Percentiles rank a stretch among this genome's conserved stretches.
Conservation (phyloP, 202 grass and related monocot genomes). For the Saccharum hybrid region DNA sequence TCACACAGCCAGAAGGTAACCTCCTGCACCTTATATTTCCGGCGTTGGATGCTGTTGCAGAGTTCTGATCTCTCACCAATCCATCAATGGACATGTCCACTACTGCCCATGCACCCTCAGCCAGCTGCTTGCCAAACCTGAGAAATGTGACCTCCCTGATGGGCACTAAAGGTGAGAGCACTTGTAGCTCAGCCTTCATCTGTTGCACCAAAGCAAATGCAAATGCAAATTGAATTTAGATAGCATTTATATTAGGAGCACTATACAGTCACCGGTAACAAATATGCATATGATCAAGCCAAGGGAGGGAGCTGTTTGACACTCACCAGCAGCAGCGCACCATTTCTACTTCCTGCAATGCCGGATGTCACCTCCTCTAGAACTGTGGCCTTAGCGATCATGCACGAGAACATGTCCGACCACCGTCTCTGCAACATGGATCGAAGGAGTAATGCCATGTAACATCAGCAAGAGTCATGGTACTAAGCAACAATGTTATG, state of each 20-base stretch:
- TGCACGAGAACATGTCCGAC: conserved; percentile 93
- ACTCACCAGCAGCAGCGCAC: conserved; percentile 81
- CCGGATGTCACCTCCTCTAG: conserved; percentile 79
- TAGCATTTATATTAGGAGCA: background rate
- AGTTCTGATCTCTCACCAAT: conserved; percentile 57
- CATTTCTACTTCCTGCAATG: conserved; percentile 88
- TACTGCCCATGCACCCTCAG: conserved; percentile 86
- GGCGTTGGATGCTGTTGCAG: conserved; percentile 44
- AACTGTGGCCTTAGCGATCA: conserved; percentile 80
- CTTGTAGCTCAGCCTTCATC: conserved; percentile 96
- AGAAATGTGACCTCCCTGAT: conserved; percentile 85
- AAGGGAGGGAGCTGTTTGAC: background rate
- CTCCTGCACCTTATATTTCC: conserved; percentile 71
- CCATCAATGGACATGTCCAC: conserved; percentile 86
- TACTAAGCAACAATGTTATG: background rate
- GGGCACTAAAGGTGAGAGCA: conserved; percentile 87
- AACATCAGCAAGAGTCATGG: conserved; percentile 31
- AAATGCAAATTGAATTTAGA: conserved; percentile 18
- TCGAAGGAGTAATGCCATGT: background rate
- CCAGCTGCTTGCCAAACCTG: conserved; percentile 87
- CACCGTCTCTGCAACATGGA: conserved; percentile 64
- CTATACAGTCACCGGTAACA: background rate
- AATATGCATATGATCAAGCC: conserved; percentile 6
- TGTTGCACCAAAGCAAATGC: conserved; percentile 38
- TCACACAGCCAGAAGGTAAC: conserved; percentile 87